Conservation (phyloP, 495 filamentous ascomycete species). For the Talaromyces stipitatus region DNA sequence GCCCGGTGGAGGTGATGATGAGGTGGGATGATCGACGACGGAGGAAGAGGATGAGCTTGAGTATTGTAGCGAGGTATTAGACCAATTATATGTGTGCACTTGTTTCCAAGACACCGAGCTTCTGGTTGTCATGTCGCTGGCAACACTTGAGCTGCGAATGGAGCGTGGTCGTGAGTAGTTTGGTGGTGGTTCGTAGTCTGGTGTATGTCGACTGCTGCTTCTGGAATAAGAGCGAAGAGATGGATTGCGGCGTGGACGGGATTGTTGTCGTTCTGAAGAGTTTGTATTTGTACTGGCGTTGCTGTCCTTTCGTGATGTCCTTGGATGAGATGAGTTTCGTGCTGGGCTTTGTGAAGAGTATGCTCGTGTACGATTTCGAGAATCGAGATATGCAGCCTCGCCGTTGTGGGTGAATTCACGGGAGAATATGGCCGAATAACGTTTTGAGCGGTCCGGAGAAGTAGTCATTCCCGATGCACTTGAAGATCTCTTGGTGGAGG, state of each 20-base stretch:
- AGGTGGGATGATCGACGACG: background rate
- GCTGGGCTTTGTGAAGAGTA: background rate
- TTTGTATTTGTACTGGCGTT: background rate
- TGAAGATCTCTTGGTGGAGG: conserved; percentile 4
- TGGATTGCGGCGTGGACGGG: background rate
- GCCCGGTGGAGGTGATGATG: background rate
- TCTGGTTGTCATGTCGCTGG: background rate
- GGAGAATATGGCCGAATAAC: conserved; percentile 5
- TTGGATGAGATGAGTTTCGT: background rate
- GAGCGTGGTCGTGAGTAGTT: background rate
- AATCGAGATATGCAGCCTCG: background rate
- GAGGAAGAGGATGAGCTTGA: background rate
- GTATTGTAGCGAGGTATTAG: background rate
- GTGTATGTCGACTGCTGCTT: background rate
- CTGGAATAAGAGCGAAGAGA: conserved; percentile 2
- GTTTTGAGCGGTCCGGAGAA: background rate
- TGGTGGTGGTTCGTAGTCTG: background rate
- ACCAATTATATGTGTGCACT: background rate
- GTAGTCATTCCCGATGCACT: background rate
- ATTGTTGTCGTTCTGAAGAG: background rate
- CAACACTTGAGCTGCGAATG: conserved; percentile 3
- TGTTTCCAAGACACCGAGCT: conserved; percentile 1
- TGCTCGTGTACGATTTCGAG: background rate
- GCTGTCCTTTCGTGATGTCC: background rate
- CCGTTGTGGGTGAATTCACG: conserved; percentile 1